Base-by-base conservation (phyloP, 495 filamentous ascomycete genomes). In the Penicillium parvum region DNA sequence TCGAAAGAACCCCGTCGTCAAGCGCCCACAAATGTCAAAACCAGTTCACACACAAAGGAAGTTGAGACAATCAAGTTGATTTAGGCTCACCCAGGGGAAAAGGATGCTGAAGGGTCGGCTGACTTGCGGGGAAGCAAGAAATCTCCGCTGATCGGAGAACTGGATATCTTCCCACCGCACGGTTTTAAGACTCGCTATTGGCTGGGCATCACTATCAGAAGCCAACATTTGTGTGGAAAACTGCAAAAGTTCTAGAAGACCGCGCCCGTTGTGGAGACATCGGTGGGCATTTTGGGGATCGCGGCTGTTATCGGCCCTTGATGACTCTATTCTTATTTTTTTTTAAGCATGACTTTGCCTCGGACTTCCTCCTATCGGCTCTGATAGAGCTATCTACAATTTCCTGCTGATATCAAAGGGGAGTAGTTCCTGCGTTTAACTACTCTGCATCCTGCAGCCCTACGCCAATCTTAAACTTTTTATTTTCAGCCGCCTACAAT, bases 331-430 rank as follows among this genome's bases (percentile, higher is more conserved):
- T 18, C n/a, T 7, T 35, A 12, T 32, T 17, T n/a, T 14, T 11
- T 7, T 30, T 30, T 11, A 11, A 14, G 30, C 8, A 19, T 19
- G 17, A 33, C 4, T 27, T 25, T 14, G 29, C n/a, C 26, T 36
- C 20, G 35, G 44, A 35, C 19, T 7, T 12, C 20, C 11, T 40
- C 37, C 37, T 49, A 45, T 45, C 45, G 5, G 14, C 0, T 5
- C 20, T 9, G 15, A 30, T 41, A 18, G 17, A 32, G 37, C 14
- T 32, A 38, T 39, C 21, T 37, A 20, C 33, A 15, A 18, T 17
- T 22, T n/a, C 11, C 21, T 44, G 15, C 44, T 20, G 7, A 40
- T 47, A 29, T 38, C 38, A 36, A 38, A 34, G 34, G 15, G 21
- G 30, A 37, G 32, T 38, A 9, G 16, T 32, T 41, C 17, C 38